Evolutionary conservation across 169 alveolate genomes (phyloP), one percentile per base, ranked within the genome.

Genomic region (Plasmodium fragile): DNA sequence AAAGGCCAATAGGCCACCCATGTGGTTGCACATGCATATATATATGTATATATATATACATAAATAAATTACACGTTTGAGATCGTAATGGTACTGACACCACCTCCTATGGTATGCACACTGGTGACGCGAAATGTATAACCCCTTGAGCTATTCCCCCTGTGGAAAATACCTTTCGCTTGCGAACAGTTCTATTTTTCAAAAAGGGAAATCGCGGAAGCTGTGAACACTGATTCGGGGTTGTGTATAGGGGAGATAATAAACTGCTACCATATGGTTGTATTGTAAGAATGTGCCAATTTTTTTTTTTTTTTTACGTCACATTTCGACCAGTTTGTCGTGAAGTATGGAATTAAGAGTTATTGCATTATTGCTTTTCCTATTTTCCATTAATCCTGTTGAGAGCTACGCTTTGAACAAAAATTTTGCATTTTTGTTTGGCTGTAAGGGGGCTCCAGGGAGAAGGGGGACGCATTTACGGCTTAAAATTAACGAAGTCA

Each of bases 301-400:
- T 30, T 82, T 65, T 22, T 36, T 82, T 71, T 43, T 84, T 36
- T 59, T 28, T 65, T 65, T 65, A 4, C 39, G 36, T 65, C 59
- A 49, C 59, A 49, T 65, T 65, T 65, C 30, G 75, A 34, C 75
- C 75, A 18, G 1, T 65, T 65, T 78, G 36, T 36, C 30, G 6
- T 39, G 87, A 75, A 87, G 28, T 41, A 87, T 87, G 93, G 73
- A 65, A 87, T 78, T 78, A 87, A 87, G 70, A 87, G 34, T 71
- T 30, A 7, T 75, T 65, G 49, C 39, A 22, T 13, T 87, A 36
- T 43, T 87, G 30, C 81, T 77, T 87, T 87, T 13, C 39, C 28
- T 87, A 87, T 75, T 34, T 59, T 79, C 53, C 71, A 59, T 39
- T 39, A 18, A 41, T 39, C 52, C 34, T 70, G 25, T 83, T 71